Percentiles rank a stretch among this genome's conserved stretches.
These are phyloP conservation scores for Aspergillus sp. DNA, from an alignment of 2,329 filamentous ascomycete genomes.

Conservation along the genomic window DNA sequence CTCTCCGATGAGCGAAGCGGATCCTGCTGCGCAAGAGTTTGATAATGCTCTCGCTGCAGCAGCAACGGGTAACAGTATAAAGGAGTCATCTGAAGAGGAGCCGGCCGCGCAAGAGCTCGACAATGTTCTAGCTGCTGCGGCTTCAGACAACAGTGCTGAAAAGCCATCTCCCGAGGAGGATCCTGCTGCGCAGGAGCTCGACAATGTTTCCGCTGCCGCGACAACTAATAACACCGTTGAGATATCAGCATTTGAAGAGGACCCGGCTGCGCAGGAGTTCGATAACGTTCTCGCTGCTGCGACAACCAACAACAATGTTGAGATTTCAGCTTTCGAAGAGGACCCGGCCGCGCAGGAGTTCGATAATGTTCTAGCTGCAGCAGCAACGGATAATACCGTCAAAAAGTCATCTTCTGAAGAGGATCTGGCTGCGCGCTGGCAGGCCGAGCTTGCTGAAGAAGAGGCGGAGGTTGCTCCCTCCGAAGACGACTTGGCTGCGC, in stretches of 20 bases:
- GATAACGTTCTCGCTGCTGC: constrained; percentile 26
- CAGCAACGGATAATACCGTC: constrained; percentile 20
- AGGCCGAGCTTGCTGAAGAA: constrained; percentile 64
- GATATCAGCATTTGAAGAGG: constrained; percentile 50
- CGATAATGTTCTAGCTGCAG: constrained; percentile 26
- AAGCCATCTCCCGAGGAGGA: constrained; percentile 20
- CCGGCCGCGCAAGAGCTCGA: too few species aligned
- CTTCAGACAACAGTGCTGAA: too few species aligned
- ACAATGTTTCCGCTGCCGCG: constrained; percentile 22
- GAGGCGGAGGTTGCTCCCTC: constrained; percentile 51
- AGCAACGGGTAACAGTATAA: constrained; percentile 22
- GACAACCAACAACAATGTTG: too few species aligned
- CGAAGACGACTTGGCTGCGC: constrained; percentile 73
- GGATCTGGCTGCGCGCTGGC: constrained; percentile 79
- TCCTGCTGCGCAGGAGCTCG: constrained; percentile 28
- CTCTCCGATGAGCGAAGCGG: constrained; percentile 30
- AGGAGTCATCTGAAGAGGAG: constrained; percentile 15
- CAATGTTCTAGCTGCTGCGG: too few species aligned
- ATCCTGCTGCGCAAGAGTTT: constrained; percentile 33
- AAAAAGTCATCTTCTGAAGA: constrained; percentile 45
- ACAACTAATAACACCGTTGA: constrained; percentile 23
- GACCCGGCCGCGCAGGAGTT: constrained; percentile 32
- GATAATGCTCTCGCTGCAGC: constrained; percentile 16
- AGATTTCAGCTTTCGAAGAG: neutral
- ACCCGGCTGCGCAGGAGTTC: constrained; percentile 64